Conservation (phyloP, 1,284 basidiomycete species). For the Paramarasmius palmivorus region DNA sequence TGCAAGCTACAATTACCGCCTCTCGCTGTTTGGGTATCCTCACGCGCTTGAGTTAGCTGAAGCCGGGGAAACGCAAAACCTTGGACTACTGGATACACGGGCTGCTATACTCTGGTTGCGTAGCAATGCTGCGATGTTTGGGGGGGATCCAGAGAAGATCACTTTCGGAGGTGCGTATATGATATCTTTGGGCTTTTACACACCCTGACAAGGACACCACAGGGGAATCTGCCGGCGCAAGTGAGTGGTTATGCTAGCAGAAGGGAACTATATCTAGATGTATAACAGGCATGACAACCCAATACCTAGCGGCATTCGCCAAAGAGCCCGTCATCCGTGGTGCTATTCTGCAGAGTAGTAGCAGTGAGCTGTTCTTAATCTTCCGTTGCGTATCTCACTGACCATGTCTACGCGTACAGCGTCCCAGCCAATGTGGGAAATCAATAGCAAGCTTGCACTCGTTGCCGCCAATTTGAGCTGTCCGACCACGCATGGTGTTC, state of each 20-base stretch:
- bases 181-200: no score
- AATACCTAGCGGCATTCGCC: slow-evolving; percentile 41
- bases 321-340: slow-evolving; percentile 37
- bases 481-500: slow-evolving; percentile 31
- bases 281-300: slow-evolving; percentile 42
- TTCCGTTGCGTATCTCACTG: not conserved
- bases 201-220: not conserved
- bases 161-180: slow-evolving; percentile 19
- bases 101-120: slow-evolving; percentile 44
- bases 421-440: slow-evolving; percentile 41
- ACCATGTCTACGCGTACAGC: slow-evolving; percentile 18
- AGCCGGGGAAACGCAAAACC: slow-evolving; percentile 39
- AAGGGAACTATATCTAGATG: not conserved
- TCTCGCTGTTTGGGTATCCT: slow-evolving; percentile 41
- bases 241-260: slow-evolving; percentile 19
- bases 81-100: slow-evolving; percentile 41
- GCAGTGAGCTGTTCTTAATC: slow-evolving; percentile 29
- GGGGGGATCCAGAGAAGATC: slow-evolving; percentile 44
- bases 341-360: slow-evolving; percentile 42
- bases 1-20: slow-evolving; percentile 44
- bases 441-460: slow-evolving; percentile 35
- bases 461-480: slow-evolving; percentile 38
- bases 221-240: slow-evolving; percentile 42
- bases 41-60: slow-evolving; percentile 40
- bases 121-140: slow-evolving; percentile 39